Conservation (phyloP, 257 asterid genomes). For the Buddleja alternifolia region DNA sequence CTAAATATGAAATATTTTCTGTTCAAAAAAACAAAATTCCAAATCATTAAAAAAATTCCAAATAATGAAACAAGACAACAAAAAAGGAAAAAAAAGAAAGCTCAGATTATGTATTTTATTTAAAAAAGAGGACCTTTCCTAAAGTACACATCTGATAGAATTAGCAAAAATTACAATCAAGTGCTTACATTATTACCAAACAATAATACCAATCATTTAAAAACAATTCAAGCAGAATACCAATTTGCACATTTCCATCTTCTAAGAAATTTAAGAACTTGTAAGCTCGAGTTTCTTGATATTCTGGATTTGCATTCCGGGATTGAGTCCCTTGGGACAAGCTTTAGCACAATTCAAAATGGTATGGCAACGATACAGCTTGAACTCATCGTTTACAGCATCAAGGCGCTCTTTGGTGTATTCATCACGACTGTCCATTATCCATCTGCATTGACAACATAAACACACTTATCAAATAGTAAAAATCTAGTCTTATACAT, state of each 20-base stretch:
- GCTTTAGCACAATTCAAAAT: constrained; percentile 93
- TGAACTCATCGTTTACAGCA: constrained; percentile 80
- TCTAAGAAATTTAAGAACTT: constrained; percentile 31
- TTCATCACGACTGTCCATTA: constrained; percentile 98
- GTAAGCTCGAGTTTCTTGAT: constrained; percentile 81
- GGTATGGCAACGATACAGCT: constrained; percentile 92
- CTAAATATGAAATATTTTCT: too few relatives aligned
- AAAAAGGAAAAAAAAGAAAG: background rate
- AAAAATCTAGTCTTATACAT: background rate
- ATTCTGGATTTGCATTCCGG: constrained; percentile 88
- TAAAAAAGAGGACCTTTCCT: constrained; percentile 7
- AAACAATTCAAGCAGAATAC: constrained; percentile 32
- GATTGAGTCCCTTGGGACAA: constrained; percentile 96
- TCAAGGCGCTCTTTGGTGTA: constrained; percentile 88
- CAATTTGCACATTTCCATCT: background rate
- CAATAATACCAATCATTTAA: constrained; percentile 29
- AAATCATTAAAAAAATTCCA: too few relatives aligned
- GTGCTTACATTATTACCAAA: constrained; percentile 31
- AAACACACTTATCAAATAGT: background rate
- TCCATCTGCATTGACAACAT: constrained; percentile 68
- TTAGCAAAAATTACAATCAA: constrained; percentile 17
- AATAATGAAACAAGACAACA: background rate
- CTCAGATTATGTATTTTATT: background rate
- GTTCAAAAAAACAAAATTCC: too few relatives aligned
- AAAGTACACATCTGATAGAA: constrained; percentile 16